Percentiles rank a stretch among this genome's conserved stretches.
phyloP scores from a whole-genome alignment of 2,329 filamentous ascomycete genomes.

The Penicillium sumatraense region DNA sequence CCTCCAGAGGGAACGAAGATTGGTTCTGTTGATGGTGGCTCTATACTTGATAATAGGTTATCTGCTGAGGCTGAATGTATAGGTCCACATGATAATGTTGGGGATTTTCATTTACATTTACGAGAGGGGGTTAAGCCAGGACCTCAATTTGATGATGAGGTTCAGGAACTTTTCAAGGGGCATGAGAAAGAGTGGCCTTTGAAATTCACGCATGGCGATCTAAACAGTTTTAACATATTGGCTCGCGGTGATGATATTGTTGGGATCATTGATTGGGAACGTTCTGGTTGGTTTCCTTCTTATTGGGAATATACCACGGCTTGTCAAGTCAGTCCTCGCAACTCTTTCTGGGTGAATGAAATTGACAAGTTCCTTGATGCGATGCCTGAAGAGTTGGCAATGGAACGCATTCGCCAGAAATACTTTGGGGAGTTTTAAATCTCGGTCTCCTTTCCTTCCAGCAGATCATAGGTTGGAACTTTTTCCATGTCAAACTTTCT shows the following conservation, averaged over 20 bases:
- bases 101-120: constrained; percentile 45
- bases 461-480: background rate
- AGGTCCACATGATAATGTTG: constrained; percentile 36
- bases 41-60: constrained; percentile 38
- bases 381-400: background rate
- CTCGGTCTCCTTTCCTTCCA: background rate
- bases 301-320: constrained; percentile 42
- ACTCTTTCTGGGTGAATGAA: constrained; percentile 43
- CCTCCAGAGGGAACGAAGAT: constrained; percentile 30
- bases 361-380: constrained; percentile 47
- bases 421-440: background rate
- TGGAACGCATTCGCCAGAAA: background rate
- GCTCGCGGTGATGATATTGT: constrained; percentile 38
- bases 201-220: constrained; percentile 47
- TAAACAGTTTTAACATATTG: constrained; percentile 46
- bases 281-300: constrained; percentile 37
- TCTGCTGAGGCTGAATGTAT: constrained; percentile 31
- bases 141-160: constrained; percentile 24
- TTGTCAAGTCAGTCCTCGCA: constrained; percentile 47
- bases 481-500: constrained; percentile 31
- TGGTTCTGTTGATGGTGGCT: constrained; percentile 37
- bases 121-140: constrained; percentile 35
- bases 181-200: constrained; percentile 35
- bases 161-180: constrained; percentile 40
- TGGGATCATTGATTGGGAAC: constrained; percentile 49